These are phyloP conservation scores for Sapria himalayana DNA, from an alignment of 345 rosid species.

Conservation along the genomic window DNA sequence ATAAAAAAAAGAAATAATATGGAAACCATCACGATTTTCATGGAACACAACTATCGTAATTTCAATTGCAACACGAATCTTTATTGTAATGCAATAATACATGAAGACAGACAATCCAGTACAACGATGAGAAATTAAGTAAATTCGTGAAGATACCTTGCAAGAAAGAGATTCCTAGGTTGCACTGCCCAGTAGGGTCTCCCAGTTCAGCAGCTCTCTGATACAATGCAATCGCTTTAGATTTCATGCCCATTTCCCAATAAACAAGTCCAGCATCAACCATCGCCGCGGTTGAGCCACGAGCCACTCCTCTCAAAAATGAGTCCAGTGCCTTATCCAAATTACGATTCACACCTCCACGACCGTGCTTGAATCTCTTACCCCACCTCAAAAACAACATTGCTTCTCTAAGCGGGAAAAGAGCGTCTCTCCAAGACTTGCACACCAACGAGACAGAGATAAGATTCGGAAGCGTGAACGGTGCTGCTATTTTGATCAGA, in stretches of 20 bases:
- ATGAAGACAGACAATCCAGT: no score
- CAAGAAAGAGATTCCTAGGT: constrained; percentile 59
- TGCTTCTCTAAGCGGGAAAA: constrained; percentile 69
- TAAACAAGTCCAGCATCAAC: constrained; percentile 81
- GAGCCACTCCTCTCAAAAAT: constrained; percentile 60
- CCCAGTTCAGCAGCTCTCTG: constrained; percentile 62
- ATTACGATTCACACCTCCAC: constrained; percentile 40
- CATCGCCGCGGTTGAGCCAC: constrained; percentile 90
- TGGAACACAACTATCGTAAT: no score
- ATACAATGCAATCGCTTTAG: constrained; percentile 35
- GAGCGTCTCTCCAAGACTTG: constrained; percentile 63
- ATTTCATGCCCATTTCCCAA: constrained; percentile 54
- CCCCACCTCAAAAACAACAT: constrained; percentile 60
- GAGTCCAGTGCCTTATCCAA: constrained; percentile 61
- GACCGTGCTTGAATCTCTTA: constrained; percentile 74
- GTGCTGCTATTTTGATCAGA: constrained; percentile 34
- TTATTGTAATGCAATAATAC: no score
- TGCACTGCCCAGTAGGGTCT: constrained; percentile 55
- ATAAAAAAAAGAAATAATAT: no score
- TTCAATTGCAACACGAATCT: no score
- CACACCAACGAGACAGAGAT: constrained; percentile 59
- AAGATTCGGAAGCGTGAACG: constrained; percentile 47
- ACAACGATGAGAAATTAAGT: neutral
- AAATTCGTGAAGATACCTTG: constrained; percentile 27
- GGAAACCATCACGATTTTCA: no score